Percentiles rank a stretch among this genome's conserved stretches.
phyloP scores from a whole-genome alignment of 2,329 filamentous ascomycete genomes.

The Pseudogymnoascus sp. region DNA sequence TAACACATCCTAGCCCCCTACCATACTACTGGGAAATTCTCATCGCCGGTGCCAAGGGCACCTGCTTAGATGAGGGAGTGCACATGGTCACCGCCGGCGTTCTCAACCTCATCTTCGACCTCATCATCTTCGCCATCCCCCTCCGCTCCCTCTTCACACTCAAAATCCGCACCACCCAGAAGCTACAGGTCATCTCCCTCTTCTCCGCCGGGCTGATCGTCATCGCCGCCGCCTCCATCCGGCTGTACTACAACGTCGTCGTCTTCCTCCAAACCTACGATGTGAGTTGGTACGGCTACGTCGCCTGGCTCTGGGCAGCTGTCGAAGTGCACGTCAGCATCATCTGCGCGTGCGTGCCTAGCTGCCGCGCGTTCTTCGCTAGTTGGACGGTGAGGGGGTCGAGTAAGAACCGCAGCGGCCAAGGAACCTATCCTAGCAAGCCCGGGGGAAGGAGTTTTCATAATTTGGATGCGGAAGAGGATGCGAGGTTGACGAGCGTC shows the following conservation, averaged over 20 bases:
- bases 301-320: background rate
- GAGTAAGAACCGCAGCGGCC: background rate
- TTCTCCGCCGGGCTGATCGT: background rate
- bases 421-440: background rate
- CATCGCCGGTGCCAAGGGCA: background rate
- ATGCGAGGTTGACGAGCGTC: background rate
- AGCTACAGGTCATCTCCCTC: constrained; percentile 2
- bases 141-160: background rate
- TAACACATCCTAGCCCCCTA: background rate
- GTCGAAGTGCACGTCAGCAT: background rate
- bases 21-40: constrained; percentile 1
- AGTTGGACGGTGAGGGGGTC: constrained; percentile 1
- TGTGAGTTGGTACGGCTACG: constrained; percentile 1
- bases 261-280: background rate
- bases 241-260: constrained; percentile 4
- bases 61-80: background rate
- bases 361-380: constrained; percentile 4
- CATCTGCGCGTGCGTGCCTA: constrained; percentile 3
- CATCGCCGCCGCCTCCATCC: background rate
- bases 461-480: background rate
- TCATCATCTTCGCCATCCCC: constrained; percentile 1
- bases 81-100: background rate
- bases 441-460: background rate
- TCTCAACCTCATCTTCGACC: background rate
- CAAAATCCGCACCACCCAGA: constrained; percentile 9